These are phyloP conservation scores for Diaporthe nobilis DNA, from an alignment of 2,329 filamentous ascomycete genomes.

Conservation along the genomic window DNA sequence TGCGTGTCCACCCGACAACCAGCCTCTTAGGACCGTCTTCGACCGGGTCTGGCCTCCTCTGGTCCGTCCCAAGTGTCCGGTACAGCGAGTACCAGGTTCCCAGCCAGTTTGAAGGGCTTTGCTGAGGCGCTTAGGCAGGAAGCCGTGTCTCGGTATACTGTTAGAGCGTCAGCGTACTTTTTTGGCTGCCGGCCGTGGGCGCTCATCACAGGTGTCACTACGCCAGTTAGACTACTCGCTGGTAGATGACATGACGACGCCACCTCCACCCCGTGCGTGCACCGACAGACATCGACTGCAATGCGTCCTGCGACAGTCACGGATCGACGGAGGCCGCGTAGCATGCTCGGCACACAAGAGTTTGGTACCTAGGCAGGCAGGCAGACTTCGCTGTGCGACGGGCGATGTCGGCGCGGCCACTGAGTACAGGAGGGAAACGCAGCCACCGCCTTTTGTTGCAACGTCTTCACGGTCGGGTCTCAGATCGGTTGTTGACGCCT, in stretches of 20 bases:
- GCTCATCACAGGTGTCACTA: slow-evolving; percentile 8
- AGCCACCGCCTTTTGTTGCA: slow-evolving; percentile 32
- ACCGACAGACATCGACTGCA: slow-evolving; percentile 18
- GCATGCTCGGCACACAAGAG: background rate
- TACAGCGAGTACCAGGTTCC: background rate
- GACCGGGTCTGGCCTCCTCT: background rate
- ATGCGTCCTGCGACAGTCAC: slow-evolving; percentile 20
- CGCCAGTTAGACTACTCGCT: background rate
- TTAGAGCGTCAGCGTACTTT: background rate
- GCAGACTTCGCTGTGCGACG: slow-evolving; percentile 10
- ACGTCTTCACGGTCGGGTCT: slow-evolving; percentile 28
- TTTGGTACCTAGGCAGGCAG: background rate
- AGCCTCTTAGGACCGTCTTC: background rate
- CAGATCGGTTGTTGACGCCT: slow-evolving; percentile 33
- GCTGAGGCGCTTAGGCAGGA: slow-evolving; percentile 18
- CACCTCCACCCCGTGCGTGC: slow-evolving; percentile 8
- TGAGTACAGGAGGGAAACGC: slow-evolving; percentile 1
- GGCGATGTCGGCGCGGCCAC: slow-evolving; percentile 19
- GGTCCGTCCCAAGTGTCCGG: background rate
- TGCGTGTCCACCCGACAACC: background rate
- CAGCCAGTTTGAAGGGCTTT: background rate
- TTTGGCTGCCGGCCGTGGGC: slow-evolving; percentile 11
- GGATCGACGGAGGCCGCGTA: slow-evolving; percentile 15
- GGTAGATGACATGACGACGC: slow-evolving; percentile 1
- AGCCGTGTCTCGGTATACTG: slow-evolving; percentile 29